Evolutionary conservation across 192 early-diverging fungal genomes (phyloP), one percentile per base, ranked within the genome.

Genomic region (Coemansia sp.): DNA sequence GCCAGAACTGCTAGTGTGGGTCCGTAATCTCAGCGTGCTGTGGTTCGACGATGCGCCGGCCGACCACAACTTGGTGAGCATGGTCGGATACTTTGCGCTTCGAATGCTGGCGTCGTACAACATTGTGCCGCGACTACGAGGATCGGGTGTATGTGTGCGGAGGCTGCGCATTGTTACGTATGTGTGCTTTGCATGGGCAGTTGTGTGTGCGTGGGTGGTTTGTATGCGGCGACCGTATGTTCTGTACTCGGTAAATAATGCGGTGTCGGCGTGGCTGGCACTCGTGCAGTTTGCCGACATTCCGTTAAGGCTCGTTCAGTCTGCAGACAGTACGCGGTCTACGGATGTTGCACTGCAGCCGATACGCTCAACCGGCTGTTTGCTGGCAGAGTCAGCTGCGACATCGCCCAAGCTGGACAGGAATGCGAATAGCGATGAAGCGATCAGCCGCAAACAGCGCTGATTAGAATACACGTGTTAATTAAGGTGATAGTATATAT

Each of bases 11-110:
- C 78, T 91, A 59, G 89, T 93, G 4, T 93, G 91, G 91, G 87
- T 90, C 57, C 79, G 89, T 23, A 93, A 93, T 60, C 63, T 93
- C 37, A 85, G 88, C 18, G 91, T 93, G 9, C 69, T 88, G 59
- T 93, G 91, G 91, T 89, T 87, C 61, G 91, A 87, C 24, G 89
- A 90, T 12, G 89, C 90, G 13, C 87, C 91, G 14, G 91, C 89
- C 2, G 89, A 90, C 55, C 89, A 93, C 62, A 87, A 68, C 56
- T 39, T 68, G 39, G 48, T 62, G 2, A 68, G 66, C 45, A 72
- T 74, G 62, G 63, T 55, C 18, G 71, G 67, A 19, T 83, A 76
- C 59, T 84, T 78, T 70, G 61, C 70, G 16, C 52, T 76, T 29
- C 56, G 64, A 0, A 51, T 74, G 52, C 54, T 76, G 55, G 69